A percentile compares a stretch with the other conserved stretches of the same genome.
phyloP scores from a whole-genome alignment of 768 basidiomycete genomes.

The Mycena belliarum region DNA sequence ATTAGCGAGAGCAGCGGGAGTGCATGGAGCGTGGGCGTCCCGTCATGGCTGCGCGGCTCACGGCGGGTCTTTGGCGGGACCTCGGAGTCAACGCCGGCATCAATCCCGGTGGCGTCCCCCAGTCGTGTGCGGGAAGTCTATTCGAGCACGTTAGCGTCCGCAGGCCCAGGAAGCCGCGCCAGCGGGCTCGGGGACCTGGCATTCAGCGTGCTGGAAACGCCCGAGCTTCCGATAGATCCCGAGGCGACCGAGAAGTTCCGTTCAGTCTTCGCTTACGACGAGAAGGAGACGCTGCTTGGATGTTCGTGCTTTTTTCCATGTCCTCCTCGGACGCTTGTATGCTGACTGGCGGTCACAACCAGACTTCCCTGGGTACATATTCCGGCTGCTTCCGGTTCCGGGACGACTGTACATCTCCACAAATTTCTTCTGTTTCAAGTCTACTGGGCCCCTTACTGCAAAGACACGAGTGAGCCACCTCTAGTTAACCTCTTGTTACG shows the following conservation, averaged over 20 bases:
- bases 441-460: conserved; percentile 73
- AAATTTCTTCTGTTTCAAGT: conserved; percentile 94
- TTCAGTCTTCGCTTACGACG: conserved; percentile 80
- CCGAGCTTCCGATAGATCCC: conserved; percentile 59
- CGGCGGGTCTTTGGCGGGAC: conserved; percentile 42
- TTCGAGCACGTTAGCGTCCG: conserved; percentile 36
- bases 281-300: conserved; percentile 83
- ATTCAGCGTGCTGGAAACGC: conserved; percentile 82
- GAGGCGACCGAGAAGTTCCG: conserved; percentile 78
- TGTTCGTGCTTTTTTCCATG: conserved; percentile 71
- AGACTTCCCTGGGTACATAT: conserved; percentile 93
- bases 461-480: conserved; percentile 73
- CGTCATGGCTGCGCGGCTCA: conserved; percentile 65
- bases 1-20: conserved; percentile 47
- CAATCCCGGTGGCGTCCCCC: conserved; percentile 27
- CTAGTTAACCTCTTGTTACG: neutral
- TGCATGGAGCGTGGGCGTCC: conserved; percentile 68
- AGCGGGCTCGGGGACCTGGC: conserved; percentile 58
- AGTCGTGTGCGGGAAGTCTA: conserved; percentile 61
- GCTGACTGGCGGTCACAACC: conserved; percentile 6
- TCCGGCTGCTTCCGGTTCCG: conserved; percentile 83
- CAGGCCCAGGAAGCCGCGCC: conserved; percentile 35
- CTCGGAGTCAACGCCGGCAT: conserved; percentile 23
- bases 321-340: neutral
- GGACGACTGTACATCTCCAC: conserved; percentile 91